Evolutionary conservation across 257 asterid species (phyloP).

Genomic region (Solanum sejunctum): DNA sequence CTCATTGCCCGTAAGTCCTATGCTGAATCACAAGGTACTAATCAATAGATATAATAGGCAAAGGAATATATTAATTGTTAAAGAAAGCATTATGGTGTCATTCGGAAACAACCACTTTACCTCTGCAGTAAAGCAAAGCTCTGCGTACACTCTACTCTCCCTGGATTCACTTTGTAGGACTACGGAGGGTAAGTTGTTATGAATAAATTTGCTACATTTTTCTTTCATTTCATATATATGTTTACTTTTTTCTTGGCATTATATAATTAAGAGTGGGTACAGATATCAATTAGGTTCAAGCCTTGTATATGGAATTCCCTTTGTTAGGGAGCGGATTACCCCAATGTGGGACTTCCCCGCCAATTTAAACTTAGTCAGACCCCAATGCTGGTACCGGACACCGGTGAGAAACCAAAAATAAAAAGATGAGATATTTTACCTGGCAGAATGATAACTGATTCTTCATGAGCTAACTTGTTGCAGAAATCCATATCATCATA

Average conservation of each 20-base stretch:
- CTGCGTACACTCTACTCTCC: not conserved
- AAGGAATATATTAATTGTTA: not conserved
- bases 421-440: conserved; percentile 17
- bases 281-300: not conserved
- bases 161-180: not conserved
- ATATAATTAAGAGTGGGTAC: not conserved
- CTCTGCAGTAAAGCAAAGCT: not conserved
- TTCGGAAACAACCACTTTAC: not conserved
- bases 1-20: not conserved
- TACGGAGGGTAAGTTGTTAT: not conserved
- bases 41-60: not conserved
- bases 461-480: conserved; percentile 53
- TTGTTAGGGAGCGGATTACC: not conserved
- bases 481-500: conserved; percentile 56
- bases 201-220: not conserved
- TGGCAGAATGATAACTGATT: conserved; percentile 49
- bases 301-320: not conserved
- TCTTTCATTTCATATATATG: not conserved
- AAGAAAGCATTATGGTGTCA: not conserved
- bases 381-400: not conserved
- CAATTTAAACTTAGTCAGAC: not conserved
- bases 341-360: not conserved
- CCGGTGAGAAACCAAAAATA: not conserved
- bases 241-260: not conserved
- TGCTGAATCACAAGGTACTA: not conserved